Evolutionary conservation across 1,139 yeast species (phyloP).

Genomic region (Scheffersomyces quercinus): DNA sequence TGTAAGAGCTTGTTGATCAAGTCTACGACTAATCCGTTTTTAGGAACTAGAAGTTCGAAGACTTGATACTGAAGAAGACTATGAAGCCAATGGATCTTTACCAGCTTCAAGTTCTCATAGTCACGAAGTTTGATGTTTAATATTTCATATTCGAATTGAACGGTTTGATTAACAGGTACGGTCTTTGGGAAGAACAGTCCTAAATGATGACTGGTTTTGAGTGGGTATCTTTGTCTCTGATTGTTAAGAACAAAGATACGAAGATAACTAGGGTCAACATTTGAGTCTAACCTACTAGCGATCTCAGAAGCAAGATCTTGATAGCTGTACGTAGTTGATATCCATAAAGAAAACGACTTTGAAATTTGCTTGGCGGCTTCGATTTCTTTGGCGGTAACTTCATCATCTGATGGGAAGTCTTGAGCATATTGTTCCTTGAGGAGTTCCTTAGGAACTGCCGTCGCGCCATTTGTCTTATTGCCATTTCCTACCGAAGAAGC

Average conservation of each 20-base stretch:
- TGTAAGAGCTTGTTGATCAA: slow-evolving; percentile 57
- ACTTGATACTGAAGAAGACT: slow-evolving; percentile 64
- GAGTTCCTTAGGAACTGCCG: slow-evolving; percentile 2
- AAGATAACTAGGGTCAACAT: slow-evolving; percentile 61
- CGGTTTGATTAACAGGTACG: slow-evolving; percentile 45
- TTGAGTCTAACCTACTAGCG: slow-evolving; percentile 46
- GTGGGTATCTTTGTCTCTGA: slow-evolving; percentile 54
- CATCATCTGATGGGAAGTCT: slow-evolving; percentile 11
- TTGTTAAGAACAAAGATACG: slow-evolving; percentile 62
- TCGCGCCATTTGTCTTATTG: slow-evolving; percentile 11
- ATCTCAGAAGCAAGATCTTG: slow-evolving; percentile 60
- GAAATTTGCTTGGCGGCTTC: slow-evolving; percentile 18
- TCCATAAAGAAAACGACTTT: slow-evolving; percentile 62
- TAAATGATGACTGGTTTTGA: slow-evolving; percentile 41
- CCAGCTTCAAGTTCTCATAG: slow-evolving; percentile 69
- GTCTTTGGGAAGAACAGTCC: slow-evolving; percentile 51
- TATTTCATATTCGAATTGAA: slow-evolving; percentile 69
- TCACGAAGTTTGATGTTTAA: slow-evolving; percentile 74
- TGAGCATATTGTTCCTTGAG: slow-evolving; percentile 7
- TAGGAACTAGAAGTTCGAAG: slow-evolving; percentile 70
- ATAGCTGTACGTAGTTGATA: slow-evolving; percentile 61
- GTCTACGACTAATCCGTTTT: slow-evolving; percentile 55
- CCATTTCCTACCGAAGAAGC: slow-evolving; percentile 14
- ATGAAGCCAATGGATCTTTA: slow-evolving; percentile 65
- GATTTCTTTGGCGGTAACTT: slow-evolving; percentile 13